phyloP scores from a whole-genome alignment of 2,329 filamentous ascomycete species.

The Talaromyces amestolkiae region DNA sequence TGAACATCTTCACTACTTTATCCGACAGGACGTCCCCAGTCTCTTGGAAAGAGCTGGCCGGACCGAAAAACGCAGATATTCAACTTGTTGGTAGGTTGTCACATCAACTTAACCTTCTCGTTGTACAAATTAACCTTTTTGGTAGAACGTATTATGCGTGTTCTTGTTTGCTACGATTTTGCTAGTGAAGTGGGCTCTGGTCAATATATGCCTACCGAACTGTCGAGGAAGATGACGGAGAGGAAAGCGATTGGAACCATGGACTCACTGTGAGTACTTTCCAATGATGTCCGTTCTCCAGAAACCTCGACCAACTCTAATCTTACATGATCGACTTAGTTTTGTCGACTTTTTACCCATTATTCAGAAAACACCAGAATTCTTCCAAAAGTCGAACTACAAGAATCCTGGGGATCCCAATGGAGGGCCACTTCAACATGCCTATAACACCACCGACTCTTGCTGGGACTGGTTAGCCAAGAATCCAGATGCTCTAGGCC shows the following conservation, averaged over 20 bases:
- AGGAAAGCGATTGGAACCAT: slow-evolving; percentile 25
- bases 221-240: slow-evolving; percentile 26
- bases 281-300: background rate
- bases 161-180: slow-evolving; percentile 39
- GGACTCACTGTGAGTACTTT: slow-evolving; percentile 24
- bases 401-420: slow-evolving; percentile 27
- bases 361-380: slow-evolving; percentile 26
- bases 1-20: slow-evolving; percentile 19
- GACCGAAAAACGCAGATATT: slow-evolving; percentile 15
- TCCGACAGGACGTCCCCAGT: slow-evolving; percentile 12
- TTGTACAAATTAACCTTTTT: slow-evolving; percentile 24
- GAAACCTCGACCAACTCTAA: background rate
- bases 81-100: slow-evolving; percentile 17
- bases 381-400: slow-evolving; percentile 28
- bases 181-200: slow-evolving; percentile 27
- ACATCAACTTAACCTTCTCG: slow-evolving; percentile 22
- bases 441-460: slow-evolving; percentile 23
- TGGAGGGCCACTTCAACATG: slow-evolving; percentile 28
- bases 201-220: slow-evolving; percentile 26
- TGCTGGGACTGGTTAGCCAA: slow-evolving; percentile 23
- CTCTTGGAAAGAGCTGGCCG: slow-evolving; percentile 17
- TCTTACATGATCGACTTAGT: slow-evolving; percentile 21
- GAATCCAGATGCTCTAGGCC: slow-evolving; percentile 16
- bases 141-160: slow-evolving; percentile 35
- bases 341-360: slow-evolving; percentile 7